Evolutionary conservation across 441 rosid species (phyloP).

Genomic region (Pelargonium exstipulatum): DNA sequence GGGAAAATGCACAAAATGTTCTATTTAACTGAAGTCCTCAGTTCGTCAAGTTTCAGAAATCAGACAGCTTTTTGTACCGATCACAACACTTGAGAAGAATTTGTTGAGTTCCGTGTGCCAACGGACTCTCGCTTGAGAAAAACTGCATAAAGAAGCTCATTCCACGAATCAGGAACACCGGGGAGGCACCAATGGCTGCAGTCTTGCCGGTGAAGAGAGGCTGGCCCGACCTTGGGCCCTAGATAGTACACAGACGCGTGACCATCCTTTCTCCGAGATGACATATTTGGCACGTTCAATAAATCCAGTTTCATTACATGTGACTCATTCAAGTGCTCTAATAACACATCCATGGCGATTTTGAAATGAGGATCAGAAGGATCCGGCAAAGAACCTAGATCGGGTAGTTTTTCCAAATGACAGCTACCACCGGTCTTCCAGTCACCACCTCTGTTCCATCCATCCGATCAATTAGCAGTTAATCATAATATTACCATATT

Average conservation of each 20-base stretch:
- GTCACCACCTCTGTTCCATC: slow-evolving; percentile 66
- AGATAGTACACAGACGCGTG: slow-evolving; percentile 72
- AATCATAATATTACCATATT: not conserved
- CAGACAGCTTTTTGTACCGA: not conserved
- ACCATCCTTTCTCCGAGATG: slow-evolving; percentile 78
- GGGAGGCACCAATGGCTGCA: slow-evolving; percentile 99
- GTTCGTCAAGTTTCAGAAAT: not conserved
- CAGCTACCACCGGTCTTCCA: slow-evolving; percentile 85
- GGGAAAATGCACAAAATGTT: not conserved
- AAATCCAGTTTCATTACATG: slow-evolving; percentile 28
- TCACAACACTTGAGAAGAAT: slow-evolving; percentile 17
- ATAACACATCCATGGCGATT: slow-evolving; percentile 41
- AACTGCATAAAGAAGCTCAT: slow-evolving; percentile 67
- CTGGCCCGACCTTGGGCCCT: slow-evolving; percentile 44
- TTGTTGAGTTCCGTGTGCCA: slow-evolving; percentile 18
- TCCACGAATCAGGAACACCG: slow-evolving; percentile 91
- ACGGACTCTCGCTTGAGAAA: slow-evolving; percentile 44
- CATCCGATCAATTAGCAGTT: slow-evolving; percentile 10
- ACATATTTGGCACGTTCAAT: slow-evolving; percentile 62
- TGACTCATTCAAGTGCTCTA: slow-evolving; percentile 31
- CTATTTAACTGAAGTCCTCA: not conserved
- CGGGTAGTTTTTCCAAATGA: slow-evolving; percentile 75
- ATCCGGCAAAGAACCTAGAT: slow-evolving; percentile 43
- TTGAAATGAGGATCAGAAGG: slow-evolving; percentile 46
- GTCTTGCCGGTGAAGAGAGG: slow-evolving; percentile 67